A percentile compares a stretch with the other conserved stretches of the same genome.
phyloP scores from a whole-genome alignment of 306 rosid genomes.

The barrel medic (Medicago truncatula) region MtrunA17r5.0-ANR NC_053048.1:9313001-9313500 shows the following conservation, averaged over 20 bases:
- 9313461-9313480: not conserved
- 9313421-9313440: not conserved
- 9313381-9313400: not conserved
- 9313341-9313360: not conserved
- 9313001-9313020: constrained; percentile 51
- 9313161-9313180: constrained; percentile 42
- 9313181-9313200: constrained; percentile 29
- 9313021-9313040: constrained; percentile 39
- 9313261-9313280: constrained; percentile 37
- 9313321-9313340: constrained; percentile 28
- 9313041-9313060: constrained; percentile 38
- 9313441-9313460: not conserved
- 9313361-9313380: constrained; percentile 10
- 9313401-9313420: not conserved
- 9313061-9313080: constrained; percentile 40
- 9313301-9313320: constrained; percentile 49
- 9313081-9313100: constrained; percentile 43
- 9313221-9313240: constrained; percentile 30
- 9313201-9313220: constrained; percentile 29
- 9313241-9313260: constrained; percentile 20
- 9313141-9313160: constrained; percentile 37
- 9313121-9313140: constrained; percentile 40
- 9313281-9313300: constrained; percentile 30
- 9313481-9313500: not conserved
- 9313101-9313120: constrained; percentile 40